These are phyloP conservation scores for Daldinia sp. DNA, from an alignment of 2,329 filamentous ascomycete genomes.

Conservation along the genomic window DNA sequence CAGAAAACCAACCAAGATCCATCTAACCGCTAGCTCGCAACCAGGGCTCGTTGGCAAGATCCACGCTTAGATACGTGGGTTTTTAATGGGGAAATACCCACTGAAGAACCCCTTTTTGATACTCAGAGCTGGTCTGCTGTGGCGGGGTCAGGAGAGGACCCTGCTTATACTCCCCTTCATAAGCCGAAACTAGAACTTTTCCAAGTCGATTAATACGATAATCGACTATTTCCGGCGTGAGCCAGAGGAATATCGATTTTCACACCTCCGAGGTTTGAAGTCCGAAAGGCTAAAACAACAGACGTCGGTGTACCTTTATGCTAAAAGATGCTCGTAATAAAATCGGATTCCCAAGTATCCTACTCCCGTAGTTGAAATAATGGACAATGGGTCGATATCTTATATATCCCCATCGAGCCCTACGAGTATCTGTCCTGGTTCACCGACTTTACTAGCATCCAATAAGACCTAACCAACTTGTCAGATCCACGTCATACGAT, in stretches of 20 bases:
- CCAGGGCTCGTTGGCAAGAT: neutral
- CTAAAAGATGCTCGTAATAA: neutral
- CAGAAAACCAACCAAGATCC: neutral
- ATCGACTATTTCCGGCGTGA: neutral
- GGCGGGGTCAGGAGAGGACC: neutral
- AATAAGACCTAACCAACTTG: neutral
- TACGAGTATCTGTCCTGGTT: neutral
- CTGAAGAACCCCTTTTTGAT: neutral
- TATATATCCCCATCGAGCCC: neutral
- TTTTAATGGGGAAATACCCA: neutral
- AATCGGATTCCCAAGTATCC: neutral
- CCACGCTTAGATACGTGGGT: neutral
- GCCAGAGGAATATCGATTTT: neutral
- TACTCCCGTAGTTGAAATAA: neutral
- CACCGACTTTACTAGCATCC: neutral
- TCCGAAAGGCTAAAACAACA: neutral
- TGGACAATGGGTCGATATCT: neutral
- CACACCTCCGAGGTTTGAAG: no score
- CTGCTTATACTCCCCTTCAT: neutral
- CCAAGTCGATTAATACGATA: neutral
- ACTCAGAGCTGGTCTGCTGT: neutral
- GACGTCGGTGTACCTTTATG: neutral
- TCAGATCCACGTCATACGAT: constrained; percentile 1
- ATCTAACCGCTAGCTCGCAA: neutral
- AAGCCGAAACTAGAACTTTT: constrained; percentile 2